phyloP scores from a whole-genome alignment of 2,329 filamentous ascomycete species.

The Ophiognomonia clavigignenti-juglandacearum region DNA sequence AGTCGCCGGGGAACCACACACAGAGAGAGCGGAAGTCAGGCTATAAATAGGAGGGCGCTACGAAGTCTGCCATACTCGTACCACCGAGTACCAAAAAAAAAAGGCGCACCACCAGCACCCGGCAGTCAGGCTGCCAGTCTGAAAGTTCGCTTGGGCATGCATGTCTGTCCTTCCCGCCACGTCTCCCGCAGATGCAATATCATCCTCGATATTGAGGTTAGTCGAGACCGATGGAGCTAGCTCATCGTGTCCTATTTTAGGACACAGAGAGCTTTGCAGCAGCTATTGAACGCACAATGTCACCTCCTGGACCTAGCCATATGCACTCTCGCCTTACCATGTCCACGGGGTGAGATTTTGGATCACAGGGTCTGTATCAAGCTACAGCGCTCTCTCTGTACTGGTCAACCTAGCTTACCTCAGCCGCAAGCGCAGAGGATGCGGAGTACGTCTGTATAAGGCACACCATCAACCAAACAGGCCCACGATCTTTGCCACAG shows the following conservation, averaged over 20 bases:
- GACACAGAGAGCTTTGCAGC: not conserved
- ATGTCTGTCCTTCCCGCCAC: not conserved
- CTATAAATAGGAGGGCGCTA: slow-evolving; percentile 1
- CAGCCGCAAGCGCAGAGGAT: not conserved
- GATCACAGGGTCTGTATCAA: no score
- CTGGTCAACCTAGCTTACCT: no score
- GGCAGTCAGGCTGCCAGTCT: not conserved
- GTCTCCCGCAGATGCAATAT: no score
- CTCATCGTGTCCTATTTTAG: slow-evolving; percentile 3
- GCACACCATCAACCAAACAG: no score
- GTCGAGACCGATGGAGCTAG: not conserved
- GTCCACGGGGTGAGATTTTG: not conserved
- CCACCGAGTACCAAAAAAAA: no score
- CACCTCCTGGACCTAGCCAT: not conserved
- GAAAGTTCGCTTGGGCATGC: not conserved
- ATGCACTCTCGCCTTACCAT: no score
- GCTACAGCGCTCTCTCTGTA: no score
- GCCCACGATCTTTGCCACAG: not conserved
- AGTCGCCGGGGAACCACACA: no score
- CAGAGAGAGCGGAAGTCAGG: no score
- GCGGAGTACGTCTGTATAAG: no score
- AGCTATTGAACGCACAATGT: not conserved
- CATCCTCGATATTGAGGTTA: not conserved
- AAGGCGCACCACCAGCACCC: no score
- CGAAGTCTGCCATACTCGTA: not conserved